A percentile compares a stretch with the other conserved stretches of the same genome.
phyloP scores from a whole-genome alignment of 2,329 filamentous ascomycete species.

The Epichloe sibirici region DNA sequence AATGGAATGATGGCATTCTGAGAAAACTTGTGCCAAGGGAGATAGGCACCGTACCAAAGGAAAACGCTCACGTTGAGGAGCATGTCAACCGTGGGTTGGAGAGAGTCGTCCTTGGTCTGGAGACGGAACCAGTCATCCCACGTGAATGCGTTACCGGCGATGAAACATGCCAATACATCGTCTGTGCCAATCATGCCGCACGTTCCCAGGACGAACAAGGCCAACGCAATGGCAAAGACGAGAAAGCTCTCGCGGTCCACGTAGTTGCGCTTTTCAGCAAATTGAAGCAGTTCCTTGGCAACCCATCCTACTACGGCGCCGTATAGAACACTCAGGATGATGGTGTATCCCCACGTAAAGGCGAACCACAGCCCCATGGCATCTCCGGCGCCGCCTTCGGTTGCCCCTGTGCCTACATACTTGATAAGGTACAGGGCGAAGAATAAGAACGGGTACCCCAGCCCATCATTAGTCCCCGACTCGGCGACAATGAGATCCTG shows the following conservation, averaged over 20 bases:
- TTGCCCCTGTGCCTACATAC: constrained; percentile 50
- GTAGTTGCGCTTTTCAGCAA: constrained; percentile 68
- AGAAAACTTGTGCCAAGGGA: constrained; percentile 64
- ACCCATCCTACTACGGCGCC: constrained; percentile 69
- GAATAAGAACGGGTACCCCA: constrained; percentile 83
- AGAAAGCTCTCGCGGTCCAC: constrained; percentile 82
- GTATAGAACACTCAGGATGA: constrained; percentile 66
- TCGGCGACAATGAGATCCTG: constrained; percentile 75
- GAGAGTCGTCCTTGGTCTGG: constrained; percentile 76
- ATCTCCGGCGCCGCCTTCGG: constrained; percentile 45
- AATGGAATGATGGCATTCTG: constrained; percentile 58
- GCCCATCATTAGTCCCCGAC: constrained; percentile 78
- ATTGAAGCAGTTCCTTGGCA: constrained; percentile 71
- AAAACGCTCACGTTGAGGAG: constrained; percentile 81
- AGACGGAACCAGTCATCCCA: constrained; percentile 92
- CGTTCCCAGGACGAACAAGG: constrained; percentile 77
- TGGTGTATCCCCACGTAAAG: constrained; percentile 75
- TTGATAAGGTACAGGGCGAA: constrained; percentile 74
- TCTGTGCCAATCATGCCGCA: constrained; percentile 80
- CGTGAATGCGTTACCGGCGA: constrained; percentile 82
- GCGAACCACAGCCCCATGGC: constrained; percentile 76
- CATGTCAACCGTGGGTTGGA: constrained; percentile 95
- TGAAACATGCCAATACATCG: constrained; percentile 83
- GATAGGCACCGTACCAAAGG: constrained; percentile 80
- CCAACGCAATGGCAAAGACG: constrained; percentile 73